Evolutionary conservation across 106 monocot species (phyloP).

Genomic region (Dioscorea dumetorum): DNA sequence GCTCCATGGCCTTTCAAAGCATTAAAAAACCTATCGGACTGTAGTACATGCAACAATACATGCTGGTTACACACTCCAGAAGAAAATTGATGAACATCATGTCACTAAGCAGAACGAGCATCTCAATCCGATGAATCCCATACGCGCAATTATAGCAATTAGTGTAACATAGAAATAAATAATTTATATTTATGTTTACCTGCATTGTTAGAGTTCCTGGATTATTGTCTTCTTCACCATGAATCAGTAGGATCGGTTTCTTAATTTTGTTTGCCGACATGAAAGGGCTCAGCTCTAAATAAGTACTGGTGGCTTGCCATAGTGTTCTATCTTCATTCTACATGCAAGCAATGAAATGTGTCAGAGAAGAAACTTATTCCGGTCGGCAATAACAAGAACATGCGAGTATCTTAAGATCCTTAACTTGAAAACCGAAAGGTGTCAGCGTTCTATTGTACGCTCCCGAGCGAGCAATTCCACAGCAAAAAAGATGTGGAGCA

Average conservation of each 20-base stretch:
- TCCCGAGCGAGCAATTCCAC: slow-evolving; percentile 94
- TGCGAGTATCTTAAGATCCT: not conserved
- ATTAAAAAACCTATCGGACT: slow-evolving; percentile 95
- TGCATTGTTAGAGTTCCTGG: slow-evolving; percentile 98
- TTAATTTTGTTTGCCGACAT: slow-evolving; percentile 97
- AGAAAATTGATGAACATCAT: not conserved
- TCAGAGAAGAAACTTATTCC: not conserved
- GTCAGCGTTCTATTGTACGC: slow-evolving; percentile 98
- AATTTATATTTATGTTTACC: slow-evolving; percentile 44
- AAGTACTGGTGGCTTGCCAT: slow-evolving; percentile 89
- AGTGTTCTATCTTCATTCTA: slow-evolving; percentile 99
- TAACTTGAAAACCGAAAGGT: slow-evolving; percentile 98
- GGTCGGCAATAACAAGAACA: not conserved
- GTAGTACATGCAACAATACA: slow-evolving; percentile 2
- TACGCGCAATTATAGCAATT: not conserved
- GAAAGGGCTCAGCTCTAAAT: slow-evolving; percentile 95
- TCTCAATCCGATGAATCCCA: not conserved
- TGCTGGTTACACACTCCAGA: too few relatives aligned
- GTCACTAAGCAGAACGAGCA: not conserved
- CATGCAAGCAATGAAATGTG: slow-evolving; percentile 2
- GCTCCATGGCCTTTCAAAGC: slow-evolving; percentile 98
- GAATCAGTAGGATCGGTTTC: slow-evolving; percentile 91
- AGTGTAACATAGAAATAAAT: not conserved
- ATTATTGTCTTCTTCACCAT: slow-evolving; percentile 98
- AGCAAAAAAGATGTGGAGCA: slow-evolving; percentile 94